These are phyloP conservation scores for Funneliformis caledonium DNA, from an alignment of 371 early-diverging fungal genomes.

Conservation along the genomic window DNA sequence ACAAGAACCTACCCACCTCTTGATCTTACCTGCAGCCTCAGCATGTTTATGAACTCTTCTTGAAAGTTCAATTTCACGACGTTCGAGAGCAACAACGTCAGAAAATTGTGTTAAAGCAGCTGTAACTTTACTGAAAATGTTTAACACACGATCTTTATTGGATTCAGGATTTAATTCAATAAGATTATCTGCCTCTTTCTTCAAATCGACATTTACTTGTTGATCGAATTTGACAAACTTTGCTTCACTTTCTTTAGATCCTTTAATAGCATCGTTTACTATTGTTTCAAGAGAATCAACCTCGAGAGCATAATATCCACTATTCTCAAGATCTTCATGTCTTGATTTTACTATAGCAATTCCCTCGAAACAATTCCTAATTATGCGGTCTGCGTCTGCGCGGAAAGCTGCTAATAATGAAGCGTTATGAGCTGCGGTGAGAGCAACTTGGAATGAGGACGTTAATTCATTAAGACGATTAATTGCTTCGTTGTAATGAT, in stretches of 20 bases:
- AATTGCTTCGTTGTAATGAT: constrained; percentile 29
- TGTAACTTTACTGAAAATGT: constrained; percentile 44
- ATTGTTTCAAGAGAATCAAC: constrained; percentile 42
- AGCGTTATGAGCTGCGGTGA: constrained; percentile 40
- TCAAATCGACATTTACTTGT: constrained; percentile 41
- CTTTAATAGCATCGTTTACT: constrained; percentile 39
- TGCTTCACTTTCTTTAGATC: constrained; percentile 42
- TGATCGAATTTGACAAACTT: constrained; percentile 41
- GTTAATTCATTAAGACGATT: constrained; percentile 28
- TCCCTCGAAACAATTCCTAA: constrained; percentile 43
- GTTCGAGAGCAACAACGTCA: constrained; percentile 45
- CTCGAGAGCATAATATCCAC: constrained; percentile 44
- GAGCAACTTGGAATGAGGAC: constrained; percentile 30
- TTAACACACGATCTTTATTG: constrained; percentile 44
- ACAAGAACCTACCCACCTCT: constrained; percentile 54
- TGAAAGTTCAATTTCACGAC: constrained; percentile 51
- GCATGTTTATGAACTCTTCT: constrained; percentile 51
- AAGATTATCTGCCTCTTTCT: constrained; percentile 43
- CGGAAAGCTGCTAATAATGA: constrained; percentile 44
- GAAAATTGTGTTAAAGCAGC: constrained; percentile 45
- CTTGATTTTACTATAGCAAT: constrained; percentile 46
- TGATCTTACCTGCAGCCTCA: constrained; percentile 53
- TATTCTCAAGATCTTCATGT: constrained; percentile 43
- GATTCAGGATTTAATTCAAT: constrained; percentile 40
- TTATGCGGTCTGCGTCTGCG: constrained; percentile 43